Evolutionary conservation across 2,329 filamentous ascomycete genomes (phyloP), one percentile per base, ranked within the genome.

Genomic region (Colletotrichum higginsianum): DNA sequence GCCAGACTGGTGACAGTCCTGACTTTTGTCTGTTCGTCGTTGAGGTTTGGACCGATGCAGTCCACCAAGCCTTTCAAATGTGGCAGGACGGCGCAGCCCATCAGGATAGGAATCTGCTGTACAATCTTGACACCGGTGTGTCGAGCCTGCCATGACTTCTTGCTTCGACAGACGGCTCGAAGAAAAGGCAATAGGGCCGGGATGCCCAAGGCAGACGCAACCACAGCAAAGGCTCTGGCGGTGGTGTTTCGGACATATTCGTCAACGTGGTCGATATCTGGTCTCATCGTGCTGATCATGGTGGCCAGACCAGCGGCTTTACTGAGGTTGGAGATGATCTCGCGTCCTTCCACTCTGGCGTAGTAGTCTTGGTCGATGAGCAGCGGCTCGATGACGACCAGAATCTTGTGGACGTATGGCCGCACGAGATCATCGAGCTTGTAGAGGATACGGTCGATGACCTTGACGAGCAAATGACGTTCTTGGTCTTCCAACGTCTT

Each of bases 311-410:
- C 97, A 73, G 97, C 96, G 30, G 96, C 96, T 83, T 99, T 99
- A 80, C 93, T 94, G 61, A 99, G 90, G 81, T 99, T 99, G 66
- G 96, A 98, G 77, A 99, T 99, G 77, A 99, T 99, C 82, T 99
- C 96, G 76, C 96, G 94, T 82, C 96, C 96, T 82, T 99, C 96
- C 6, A 99, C 96, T 81, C 96, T 93, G 52, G 97, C 96, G 82
- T 99, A 99, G 84, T 99, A 99, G 84, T 99, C 97, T 84, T 99
- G 96, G 80, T 99, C 97, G 78, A 99, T 99, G 75, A 99, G 93
- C 61, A 99, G 87, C n/a, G 96, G 96, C 82, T 99, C 97, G 77
- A 99, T 99, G 79, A 99, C 96, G 64, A 99, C 96, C 69, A 99
- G 84, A 74, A 99, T 99, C 86, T 98, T 98, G 86, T 99, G 97